Evolutionary conservation across 768 basidiomycete species (phyloP).

Genomic region (Suillus discolor): DNA sequence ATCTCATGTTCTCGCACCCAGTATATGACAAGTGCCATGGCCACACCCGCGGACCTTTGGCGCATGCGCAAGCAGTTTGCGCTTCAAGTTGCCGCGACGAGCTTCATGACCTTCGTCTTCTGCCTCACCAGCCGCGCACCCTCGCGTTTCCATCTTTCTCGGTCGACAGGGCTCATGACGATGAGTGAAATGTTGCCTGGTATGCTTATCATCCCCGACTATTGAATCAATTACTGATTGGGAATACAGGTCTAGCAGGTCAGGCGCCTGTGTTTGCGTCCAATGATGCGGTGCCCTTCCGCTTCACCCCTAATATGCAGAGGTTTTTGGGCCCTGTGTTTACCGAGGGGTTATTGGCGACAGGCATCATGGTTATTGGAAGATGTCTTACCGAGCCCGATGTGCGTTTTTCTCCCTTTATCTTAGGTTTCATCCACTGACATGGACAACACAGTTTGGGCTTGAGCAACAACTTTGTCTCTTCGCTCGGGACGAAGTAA

Average conservation of each 20-base stretch:
- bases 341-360: conserved; percentile 86
- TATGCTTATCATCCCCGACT: conserved; percentile 31
- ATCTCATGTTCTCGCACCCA: conserved; percentile 32
- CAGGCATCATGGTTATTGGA: conserved; percentile 89
- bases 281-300: conserved; percentile 92
- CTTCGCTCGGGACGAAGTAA: conserved; percentile 92
- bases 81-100: conserved; percentile 80
- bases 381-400: conserved; percentile 91
- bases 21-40: conserved; percentile 93
- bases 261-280: conserved; percentile 69
- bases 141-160: conserved; percentile 83
- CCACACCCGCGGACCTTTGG: conserved; percentile 85
- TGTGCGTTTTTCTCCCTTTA: conserved; percentile 43
- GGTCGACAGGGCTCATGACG: conserved; percentile 86
- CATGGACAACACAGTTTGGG: conserved; percentile 62
- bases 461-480: conserved; percentile 90
- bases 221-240: not conserved
- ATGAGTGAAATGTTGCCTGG: conserved; percentile 94
- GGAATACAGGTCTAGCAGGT: conserved; percentile 29
- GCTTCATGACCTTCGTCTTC: conserved; percentile 91
- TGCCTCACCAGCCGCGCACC: conserved; percentile 84
- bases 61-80: conserved; percentile 97
- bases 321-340: conserved; percentile 86
- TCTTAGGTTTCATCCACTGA: not conserved
- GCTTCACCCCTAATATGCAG: conserved; percentile 96